These are phyloP conservation scores for Neurospora sp. DNA, from an alignment of 495 filamentous ascomycete genomes.

Conservation along the genomic window DNA sequence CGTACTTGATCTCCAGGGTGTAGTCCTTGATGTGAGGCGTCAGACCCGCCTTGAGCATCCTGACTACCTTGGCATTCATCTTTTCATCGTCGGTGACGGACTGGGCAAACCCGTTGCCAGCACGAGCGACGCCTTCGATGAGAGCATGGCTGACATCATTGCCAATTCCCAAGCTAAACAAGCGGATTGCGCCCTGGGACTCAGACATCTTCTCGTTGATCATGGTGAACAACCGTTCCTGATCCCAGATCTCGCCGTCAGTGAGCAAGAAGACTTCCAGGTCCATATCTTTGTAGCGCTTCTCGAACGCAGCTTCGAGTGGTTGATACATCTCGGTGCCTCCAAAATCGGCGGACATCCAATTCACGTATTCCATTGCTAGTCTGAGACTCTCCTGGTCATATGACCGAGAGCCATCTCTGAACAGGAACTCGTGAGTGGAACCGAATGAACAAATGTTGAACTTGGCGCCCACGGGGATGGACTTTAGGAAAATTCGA, in stretches of 20 bases:
- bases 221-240: slow-evolving; percentile 44
- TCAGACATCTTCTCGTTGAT: slow-evolving; percentile 39
- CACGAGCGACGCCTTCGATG: slow-evolving; percentile 56
- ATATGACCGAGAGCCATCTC: slow-evolving; percentile 42
- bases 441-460: slow-evolving; percentile 67
- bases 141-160: slow-evolving; percentile 49
- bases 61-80: slow-evolving; percentile 53
- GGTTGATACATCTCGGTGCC: slow-evolving; percentile 58
- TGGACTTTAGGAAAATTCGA: slow-evolving; percentile 57
- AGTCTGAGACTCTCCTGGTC: slow-evolving; percentile 36
- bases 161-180: slow-evolving; percentile 62
- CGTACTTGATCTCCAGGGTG: slow-evolving; percentile 50
- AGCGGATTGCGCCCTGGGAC: slow-evolving; percentile 42
- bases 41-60: slow-evolving; percentile 62
- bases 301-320: slow-evolving; percentile 40
- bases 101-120: slow-evolving; percentile 60
- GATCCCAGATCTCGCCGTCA: slow-evolving; percentile 59
- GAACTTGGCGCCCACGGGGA: slow-evolving; percentile 58
- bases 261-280: slow-evolving; percentile 61
- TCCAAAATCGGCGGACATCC: slow-evolving; percentile 46
- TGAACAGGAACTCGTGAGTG: slow-evolving; percentile 46
- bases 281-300: slow-evolving; percentile 39
- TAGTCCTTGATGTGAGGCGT: slow-evolving; percentile 52
- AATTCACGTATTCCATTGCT: slow-evolving; percentile 40
- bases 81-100: slow-evolving; percentile 46